Percentiles rank a stretch among this genome's conserved stretches.
phyloP scores from a whole-genome alignment of 2,329 filamentous ascomycete species.

The Epichloe brachyelytri region DNA sequence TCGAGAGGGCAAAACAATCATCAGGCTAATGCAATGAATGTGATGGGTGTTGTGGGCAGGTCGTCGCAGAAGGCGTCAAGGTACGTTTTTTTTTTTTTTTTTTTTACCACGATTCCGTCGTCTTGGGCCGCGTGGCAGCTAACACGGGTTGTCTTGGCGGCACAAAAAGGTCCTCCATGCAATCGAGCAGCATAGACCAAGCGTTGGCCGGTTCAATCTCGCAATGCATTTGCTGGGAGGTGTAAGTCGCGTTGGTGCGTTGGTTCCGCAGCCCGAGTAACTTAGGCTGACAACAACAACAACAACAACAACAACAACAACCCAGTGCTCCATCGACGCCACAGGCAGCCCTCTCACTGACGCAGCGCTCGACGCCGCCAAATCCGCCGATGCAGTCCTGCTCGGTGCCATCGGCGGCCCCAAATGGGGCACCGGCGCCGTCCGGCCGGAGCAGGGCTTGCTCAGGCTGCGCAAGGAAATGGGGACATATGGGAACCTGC shows the following conservation, averaged over 20 bases:
- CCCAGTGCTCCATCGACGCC: constrained; percentile 75
- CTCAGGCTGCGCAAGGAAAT: constrained; percentile 87
- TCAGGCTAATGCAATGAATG: constrained; percentile 1
- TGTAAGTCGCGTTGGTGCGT: constrained; percentile 39
- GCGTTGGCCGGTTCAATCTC: constrained; percentile 68
- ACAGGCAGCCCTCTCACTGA: constrained; percentile 72
- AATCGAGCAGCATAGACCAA: constrained; percentile 56
- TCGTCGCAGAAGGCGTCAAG: constrained; percentile 74
- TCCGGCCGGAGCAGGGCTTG: constrained; percentile 87
- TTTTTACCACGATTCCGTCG: neutral
- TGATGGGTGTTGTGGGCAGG: constrained; percentile 27
- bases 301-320: too few relatives aligned
- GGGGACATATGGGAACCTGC: constrained; percentile 85
- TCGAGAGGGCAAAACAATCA: constrained; percentile 8
- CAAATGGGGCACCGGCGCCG: constrained; percentile 80
- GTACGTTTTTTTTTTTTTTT: constrained; percentile 39
- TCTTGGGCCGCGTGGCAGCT: neutral
- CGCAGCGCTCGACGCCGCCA: constrained; percentile 68
- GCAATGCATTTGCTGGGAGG: constrained; percentile 80
- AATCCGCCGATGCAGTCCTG: constrained; percentile 77
- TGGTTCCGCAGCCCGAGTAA: neutral
- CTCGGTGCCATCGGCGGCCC: constrained; percentile 93
- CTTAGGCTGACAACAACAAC: neutral
- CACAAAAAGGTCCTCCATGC: constrained; percentile 59
- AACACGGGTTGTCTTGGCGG: neutral